Evolutionary conservation across 2,329 filamentous ascomycete genomes (phyloP).

Genomic region (Alternaria dauci): DNA sequence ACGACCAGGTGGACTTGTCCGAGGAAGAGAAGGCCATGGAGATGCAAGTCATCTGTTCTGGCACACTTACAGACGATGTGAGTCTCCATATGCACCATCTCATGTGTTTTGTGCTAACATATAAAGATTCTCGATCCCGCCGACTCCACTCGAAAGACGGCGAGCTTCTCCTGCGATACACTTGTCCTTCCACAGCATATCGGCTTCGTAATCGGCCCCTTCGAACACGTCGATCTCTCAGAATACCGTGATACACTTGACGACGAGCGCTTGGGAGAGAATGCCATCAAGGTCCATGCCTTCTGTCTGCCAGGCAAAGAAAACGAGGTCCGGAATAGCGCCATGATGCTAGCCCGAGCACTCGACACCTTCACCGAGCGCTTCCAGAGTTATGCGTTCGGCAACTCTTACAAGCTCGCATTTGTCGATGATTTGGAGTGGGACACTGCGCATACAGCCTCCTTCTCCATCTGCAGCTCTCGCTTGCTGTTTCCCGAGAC

Average conservation of each 20-base stretch:
- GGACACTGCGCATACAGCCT: slow-evolving; percentile 80
- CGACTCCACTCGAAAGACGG: slow-evolving; percentile 84
- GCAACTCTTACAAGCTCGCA: slow-evolving; percentile 85
- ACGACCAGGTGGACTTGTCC: slow-evolving; percentile 57
- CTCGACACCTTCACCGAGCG: slow-evolving; percentile 91
- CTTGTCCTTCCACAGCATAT: slow-evolving; percentile 84
- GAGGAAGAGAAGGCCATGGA: slow-evolving; percentile 89
- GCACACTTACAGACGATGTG: slow-evolving; percentile 83
- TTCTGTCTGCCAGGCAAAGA: slow-evolving; percentile 87
- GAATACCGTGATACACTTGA: slow-evolving; percentile 90
- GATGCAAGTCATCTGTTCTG: slow-evolving; percentile 89
- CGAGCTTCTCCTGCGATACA: slow-evolving; percentile 77
- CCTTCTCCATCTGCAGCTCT: slow-evolving; percentile 86
- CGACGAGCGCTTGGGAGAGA: slow-evolving; percentile 87
- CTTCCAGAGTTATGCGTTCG: slow-evolving; percentile 88
- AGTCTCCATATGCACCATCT: slow-evolving; percentile 13
- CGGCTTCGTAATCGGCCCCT: slow-evolving; percentile 92
- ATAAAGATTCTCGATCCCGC: slow-evolving; percentile 70
- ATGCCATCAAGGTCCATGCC: slow-evolving; percentile 86
- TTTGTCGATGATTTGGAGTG: slow-evolving; percentile 89
- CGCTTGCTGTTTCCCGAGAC: slow-evolving; percentile 84
- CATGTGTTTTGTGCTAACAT: slow-evolving; percentile 16
- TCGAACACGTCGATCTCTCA: slow-evolving; percentile 89
- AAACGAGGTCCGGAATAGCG: slow-evolving; percentile 86
- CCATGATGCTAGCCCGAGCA: slow-evolving; percentile 80